A percentile compares a stretch with the other conserved stretches of the same genome.
Conservation (phyloP, 192 early-diverging fungal genomes). For the Funneliformis geosporum region DNA sequence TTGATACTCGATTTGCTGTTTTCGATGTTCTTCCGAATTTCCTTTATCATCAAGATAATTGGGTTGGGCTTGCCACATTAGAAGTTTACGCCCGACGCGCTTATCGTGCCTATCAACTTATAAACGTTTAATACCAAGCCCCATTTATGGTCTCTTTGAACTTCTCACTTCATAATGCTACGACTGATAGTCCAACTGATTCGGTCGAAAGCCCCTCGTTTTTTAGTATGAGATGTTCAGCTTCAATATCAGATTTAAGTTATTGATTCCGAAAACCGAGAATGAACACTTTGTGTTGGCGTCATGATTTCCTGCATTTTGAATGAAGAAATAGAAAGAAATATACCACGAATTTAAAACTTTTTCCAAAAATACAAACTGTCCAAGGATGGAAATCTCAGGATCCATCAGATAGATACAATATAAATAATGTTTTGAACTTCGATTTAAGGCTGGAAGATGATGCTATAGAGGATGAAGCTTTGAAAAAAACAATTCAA, state of each 20-base stretch:
- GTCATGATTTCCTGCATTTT: conserved; percentile 87
- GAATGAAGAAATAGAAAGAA: conserved; percentile 69
- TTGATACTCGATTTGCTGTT: conserved; percentile 93
- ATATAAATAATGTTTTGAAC: conserved; percentile 82
- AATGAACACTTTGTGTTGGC: conserved; percentile 77
- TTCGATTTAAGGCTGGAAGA: conserved; percentile 73
- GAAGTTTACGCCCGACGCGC: conserved; percentile 97
- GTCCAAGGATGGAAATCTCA: conserved; percentile 14
- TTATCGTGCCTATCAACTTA: conserved; percentile 95
- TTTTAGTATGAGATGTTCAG: conserved; percentile 63
- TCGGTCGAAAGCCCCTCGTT: conserved; percentile 37
- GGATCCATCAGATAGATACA: conserved; percentile 30
- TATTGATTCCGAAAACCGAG: conserved; percentile 72
- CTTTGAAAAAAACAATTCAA: conserved; percentile 66
- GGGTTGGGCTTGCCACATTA: conserved; percentile 81
- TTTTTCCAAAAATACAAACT: conserved; percentile 55
- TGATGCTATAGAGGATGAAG: conserved; percentile 68
- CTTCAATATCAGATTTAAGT: conserved; percentile 81
- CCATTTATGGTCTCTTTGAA: conserved; percentile 79
- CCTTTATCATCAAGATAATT: conserved; percentile 83
- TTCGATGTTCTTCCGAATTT: conserved; percentile 93
- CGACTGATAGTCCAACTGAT: conserved; percentile 44
- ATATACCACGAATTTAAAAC: conserved; percentile 60
- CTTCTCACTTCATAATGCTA: conserved; percentile 64
- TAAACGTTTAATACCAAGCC: conserved; percentile 72